Base-by-base conservation (phyloP, 176 grass and related monocot genomes). In the Rhynchospora pubera region DNA sequence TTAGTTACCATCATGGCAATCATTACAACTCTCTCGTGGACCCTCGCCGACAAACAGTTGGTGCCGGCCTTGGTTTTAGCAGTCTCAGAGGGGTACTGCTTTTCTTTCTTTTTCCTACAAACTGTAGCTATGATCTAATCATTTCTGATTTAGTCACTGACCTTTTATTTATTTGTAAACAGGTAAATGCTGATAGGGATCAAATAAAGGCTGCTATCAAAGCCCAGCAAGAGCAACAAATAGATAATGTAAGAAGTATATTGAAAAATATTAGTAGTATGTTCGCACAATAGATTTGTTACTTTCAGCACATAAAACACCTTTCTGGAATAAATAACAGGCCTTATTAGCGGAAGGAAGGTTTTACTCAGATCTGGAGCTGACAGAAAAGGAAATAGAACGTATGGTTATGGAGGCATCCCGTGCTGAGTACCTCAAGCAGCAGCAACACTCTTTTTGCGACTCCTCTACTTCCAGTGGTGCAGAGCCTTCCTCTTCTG, bases 11-110 rank as follows among this genome's bases (percentile, higher is more conserved):
- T 86, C 91, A 99, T 7, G 97, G 97, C 58, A 99, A 96, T 50
- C 97, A 99, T 96, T 99, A 99, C 73, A 99, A 99, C 86, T 99
- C 97, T 57, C 87, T 99, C 57, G 87, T 93, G 87, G 97, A 99
- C 84, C 93, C 97, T 80, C 87, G 97, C 5, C 84, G 89, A 52
- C 70, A 88, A 86, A 86, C 93, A 43, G 62, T 96, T 82, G 97
- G 97, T 74, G 93, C 89, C 81, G 97, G 97, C 65, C 91, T 99
- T 65, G 97, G 97, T 77, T 99, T 99, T 87, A 96, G 89, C 85
- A 84, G 87, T 78, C 91, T 99, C 80, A 88, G 93, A 90, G 97
- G 91, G 87, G 97, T 99, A 91, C 26, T 28, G 26, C 26, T 28
- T 84, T 78, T 83, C 10, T 7, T 8, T 79, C 15, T 46, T 83